Conservation (phyloP, 2,329 filamentous ascomycete genomes). For the Pseudogymnoascus sp. region DNA sequence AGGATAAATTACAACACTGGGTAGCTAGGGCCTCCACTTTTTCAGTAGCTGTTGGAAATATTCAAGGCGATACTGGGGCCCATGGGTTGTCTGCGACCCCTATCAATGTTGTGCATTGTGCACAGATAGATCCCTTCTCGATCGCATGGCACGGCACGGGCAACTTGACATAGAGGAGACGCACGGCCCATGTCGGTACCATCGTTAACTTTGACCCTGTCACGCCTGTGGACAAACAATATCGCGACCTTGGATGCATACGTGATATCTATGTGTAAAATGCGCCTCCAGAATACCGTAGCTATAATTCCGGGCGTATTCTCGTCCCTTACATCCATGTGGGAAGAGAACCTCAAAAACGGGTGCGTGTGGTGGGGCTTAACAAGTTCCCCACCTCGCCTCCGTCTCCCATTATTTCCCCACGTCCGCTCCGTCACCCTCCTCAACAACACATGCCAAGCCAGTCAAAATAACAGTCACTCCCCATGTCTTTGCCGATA, state of each 20-base stretch:
- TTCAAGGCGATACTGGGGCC: background rate
- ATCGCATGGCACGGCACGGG: background rate
- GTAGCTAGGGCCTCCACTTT: background rate
- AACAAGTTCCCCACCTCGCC: background rate
- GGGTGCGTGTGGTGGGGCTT: background rate
- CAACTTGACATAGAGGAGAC: background rate
- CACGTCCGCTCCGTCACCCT: conserved; percentile 2
- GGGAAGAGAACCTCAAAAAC: too few species aligned
- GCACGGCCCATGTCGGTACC: background rate
- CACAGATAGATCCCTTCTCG: background rate
- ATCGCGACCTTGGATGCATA: background rate
- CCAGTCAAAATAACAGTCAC: background rate
- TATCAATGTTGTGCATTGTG: background rate
- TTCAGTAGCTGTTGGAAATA: background rate
- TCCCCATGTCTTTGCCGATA: conserved; percentile 8
- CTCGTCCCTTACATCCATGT: too few species aligned
- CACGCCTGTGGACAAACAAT: too few species aligned
- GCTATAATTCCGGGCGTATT: too few species aligned
- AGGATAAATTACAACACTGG: background rate
- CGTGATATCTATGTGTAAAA: too few species aligned
- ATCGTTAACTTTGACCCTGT: background rate
- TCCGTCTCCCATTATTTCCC: background rate
- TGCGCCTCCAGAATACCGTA: too few species aligned
- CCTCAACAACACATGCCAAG: background rate
- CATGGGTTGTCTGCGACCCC: background rate